Conservation (phyloP, 2,329 filamentous ascomycete species). For the Aspergillus ustus region DNA sequence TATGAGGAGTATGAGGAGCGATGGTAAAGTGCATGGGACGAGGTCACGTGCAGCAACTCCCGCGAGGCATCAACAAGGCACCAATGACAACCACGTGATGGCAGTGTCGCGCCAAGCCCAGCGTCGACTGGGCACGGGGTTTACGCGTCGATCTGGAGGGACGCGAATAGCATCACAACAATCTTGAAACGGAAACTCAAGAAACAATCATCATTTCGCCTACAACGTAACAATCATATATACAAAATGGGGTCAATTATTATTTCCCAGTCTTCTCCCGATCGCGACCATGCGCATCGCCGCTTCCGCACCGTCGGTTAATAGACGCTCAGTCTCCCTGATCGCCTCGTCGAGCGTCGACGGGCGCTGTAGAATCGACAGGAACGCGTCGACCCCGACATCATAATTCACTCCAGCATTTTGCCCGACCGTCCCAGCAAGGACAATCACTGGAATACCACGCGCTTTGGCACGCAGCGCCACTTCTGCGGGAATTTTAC, state of each 20-base stretch:
- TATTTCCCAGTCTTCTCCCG: constrained; percentile 12
- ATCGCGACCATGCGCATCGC: constrained; percentile 37
- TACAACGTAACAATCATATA: not conserved
- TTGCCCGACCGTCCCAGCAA: constrained; percentile 48
- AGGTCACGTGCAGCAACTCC: too few relatives aligned
- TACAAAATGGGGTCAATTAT: not conserved
- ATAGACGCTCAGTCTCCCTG: constrained; percentile 29
- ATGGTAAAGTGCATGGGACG: too few relatives aligned
- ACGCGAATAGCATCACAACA: not conserved
- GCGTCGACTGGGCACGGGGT: too few relatives aligned
- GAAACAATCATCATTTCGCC: not conserved
- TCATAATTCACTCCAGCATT: constrained; percentile 40
- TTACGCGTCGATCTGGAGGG: not conserved
- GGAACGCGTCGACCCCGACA: constrained; percentile 40
- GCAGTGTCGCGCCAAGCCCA: too few relatives aligned
- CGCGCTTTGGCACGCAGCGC: constrained; percentile 53
- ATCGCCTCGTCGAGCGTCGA: constrained; percentile 35
- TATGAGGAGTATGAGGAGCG: too few relatives aligned
- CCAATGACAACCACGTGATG: too few relatives aligned
- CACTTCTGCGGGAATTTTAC: constrained; percentile 60
- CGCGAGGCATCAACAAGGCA: too few relatives aligned
- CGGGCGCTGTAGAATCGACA: constrained; percentile 36
- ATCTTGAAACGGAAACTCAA: not conserved
- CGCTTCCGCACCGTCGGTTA: constrained; percentile 33
- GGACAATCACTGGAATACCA: constrained; percentile 53